Evolutionary conservation across 345 rosid species (phyloP), one percentile per base, ranked within the genome.

Genomic region (Bruguiera parviflora): DNA sequence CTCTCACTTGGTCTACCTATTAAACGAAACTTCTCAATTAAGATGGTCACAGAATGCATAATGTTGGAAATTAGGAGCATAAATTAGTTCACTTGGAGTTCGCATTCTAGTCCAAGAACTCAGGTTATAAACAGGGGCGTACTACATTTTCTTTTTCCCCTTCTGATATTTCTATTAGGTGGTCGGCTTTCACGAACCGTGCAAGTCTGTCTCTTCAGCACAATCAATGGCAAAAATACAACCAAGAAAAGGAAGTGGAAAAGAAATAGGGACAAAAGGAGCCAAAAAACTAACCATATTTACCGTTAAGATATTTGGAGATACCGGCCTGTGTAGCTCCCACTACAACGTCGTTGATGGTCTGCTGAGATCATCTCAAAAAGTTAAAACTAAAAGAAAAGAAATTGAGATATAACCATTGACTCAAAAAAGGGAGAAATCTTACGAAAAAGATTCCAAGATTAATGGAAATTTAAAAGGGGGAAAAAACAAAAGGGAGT

Each of bases 281-380:
- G 5, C 27, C 1, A 11, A 37, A 24, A 37, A 43, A 53, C 70
- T 72, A 52, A 78, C 85, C 83, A 27, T 60, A 79, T 79, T 74
- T 65, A 5, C 71, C 20, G 53, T 77, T 68, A 66, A 82, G 86
- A 71, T 82, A 79, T n/a, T 68, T 72, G 0, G 86, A 79, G 19
- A 82, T 71, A 20, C 80, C 86, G 4, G 86, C 86, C 59, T 82
- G 80, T 39, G 79, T 72, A 16, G 75, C 59, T 64, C 80, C 86
- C 6, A 77, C 21, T 53, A 75, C 6, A 18, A 79, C 81, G 63
- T 79, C 86, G 52, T 82, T 77, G 59, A 82, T 66, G 2, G 83
- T 79, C 86, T 79, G 65, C 75, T 71, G 63, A 68, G 28, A 55
- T 55, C 27, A 55, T 55, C 21, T 55, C 25, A 24, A 65, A 28